A percentile compares a stretch with the other conserved stretches of the same genome.
Evolutionary conservation across 2,329 filamentous ascomycete species (phyloP).

Genomic region (Ceratocystis diversiconidia): DNA sequence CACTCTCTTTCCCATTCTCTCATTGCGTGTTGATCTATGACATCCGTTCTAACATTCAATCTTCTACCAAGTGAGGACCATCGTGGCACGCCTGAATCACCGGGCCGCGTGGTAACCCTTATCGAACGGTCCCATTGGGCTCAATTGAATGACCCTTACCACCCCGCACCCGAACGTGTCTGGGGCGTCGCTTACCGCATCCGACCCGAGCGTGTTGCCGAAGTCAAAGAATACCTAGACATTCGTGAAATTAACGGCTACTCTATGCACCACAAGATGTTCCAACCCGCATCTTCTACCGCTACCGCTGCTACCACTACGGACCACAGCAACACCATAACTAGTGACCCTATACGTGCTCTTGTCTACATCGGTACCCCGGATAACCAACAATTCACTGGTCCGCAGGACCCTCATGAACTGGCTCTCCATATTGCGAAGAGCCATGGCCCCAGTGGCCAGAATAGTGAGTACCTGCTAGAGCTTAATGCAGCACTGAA

Average conservation of each 20-base stretch:
- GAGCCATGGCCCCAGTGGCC: slow-evolving; percentile 69
- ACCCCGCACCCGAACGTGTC: slow-evolving; percentile 48
- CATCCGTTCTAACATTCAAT: no score
- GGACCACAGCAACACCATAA: no score
- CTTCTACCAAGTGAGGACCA: slow-evolving; percentile 64
- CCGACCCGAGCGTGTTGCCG: slow-evolving; percentile 51
- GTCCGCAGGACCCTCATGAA: slow-evolving; percentile 61
- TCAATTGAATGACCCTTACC: slow-evolving; percentile 54
- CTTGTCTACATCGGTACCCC: slow-evolving; percentile 93
- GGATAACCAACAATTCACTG: slow-evolving; percentile 81
- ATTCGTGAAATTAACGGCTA: slow-evolving; percentile 97
- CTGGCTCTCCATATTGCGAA: slow-evolving; percentile 69
- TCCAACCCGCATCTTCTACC: slow-evolving; percentile 43
- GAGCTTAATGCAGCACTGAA: slow-evolving; percentile 62
- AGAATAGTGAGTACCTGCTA: slow-evolving; percentile 81
- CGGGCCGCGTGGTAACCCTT: slow-evolving; percentile 84
- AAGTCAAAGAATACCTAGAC: slow-evolving; percentile 82
- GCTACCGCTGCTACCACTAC: slow-evolving; percentile 24
- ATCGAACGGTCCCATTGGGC: slow-evolving; percentile 78
- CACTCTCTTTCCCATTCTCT: neutral
- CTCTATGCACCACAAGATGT: slow-evolving; percentile 78
- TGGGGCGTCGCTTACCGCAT: slow-evolving; percentile 94
- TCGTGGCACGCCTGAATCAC: slow-evolving; percentile 73
- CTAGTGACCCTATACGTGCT: slow-evolving; percentile 30
- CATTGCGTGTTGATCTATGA: no score